Evolutionary conservation across 169 alveolate species (phyloP).

Genomic region (Eimeria falciformis): DNA sequence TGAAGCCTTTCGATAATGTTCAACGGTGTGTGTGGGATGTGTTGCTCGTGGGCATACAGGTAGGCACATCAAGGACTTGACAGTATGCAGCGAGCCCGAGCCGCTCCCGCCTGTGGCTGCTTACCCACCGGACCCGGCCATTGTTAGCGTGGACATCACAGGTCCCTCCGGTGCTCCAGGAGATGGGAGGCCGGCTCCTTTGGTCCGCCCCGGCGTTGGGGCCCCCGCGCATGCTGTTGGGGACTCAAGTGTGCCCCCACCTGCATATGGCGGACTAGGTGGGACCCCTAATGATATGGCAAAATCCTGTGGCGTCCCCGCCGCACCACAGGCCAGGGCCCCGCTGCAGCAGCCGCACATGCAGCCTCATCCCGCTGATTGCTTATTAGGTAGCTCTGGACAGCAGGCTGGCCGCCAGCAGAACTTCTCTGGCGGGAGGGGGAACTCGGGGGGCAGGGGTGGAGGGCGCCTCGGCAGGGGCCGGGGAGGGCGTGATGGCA

Average conservation of each 20-base stretch:
- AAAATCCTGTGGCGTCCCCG: constrained; percentile 10
- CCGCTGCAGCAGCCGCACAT: neutral
- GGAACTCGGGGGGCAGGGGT: neutral
- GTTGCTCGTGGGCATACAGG: constrained; percentile 61
- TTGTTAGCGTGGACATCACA: constrained; percentile 66
- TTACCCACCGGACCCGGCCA: constrained; percentile 79
- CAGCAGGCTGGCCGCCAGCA: neutral
- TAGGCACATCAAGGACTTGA: constrained; percentile 88
- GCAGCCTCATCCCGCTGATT: constrained; percentile 6
- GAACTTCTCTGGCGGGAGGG: neutral
- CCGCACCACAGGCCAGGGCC: neutral
- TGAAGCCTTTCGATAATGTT: no score
- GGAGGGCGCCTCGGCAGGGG: constrained; percentile 6
- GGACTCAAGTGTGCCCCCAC: neutral
- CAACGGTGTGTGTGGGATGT: neutral
- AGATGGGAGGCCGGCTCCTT: neutral
- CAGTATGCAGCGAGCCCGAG: constrained; percentile 85
- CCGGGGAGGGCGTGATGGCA: neutral
- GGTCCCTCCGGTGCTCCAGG: constrained; percentile 9
- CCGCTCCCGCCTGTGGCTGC: constrained; percentile 80
- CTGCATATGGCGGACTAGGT: constrained; percentile 22
- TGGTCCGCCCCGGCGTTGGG: neutral
- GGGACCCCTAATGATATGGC: neutral
- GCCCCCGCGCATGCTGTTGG: neutral
- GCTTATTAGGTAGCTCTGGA: neutral